phyloP scores from a whole-genome alignment of 768 basidiomycete species.

The Paxillus involutus region DNA sequence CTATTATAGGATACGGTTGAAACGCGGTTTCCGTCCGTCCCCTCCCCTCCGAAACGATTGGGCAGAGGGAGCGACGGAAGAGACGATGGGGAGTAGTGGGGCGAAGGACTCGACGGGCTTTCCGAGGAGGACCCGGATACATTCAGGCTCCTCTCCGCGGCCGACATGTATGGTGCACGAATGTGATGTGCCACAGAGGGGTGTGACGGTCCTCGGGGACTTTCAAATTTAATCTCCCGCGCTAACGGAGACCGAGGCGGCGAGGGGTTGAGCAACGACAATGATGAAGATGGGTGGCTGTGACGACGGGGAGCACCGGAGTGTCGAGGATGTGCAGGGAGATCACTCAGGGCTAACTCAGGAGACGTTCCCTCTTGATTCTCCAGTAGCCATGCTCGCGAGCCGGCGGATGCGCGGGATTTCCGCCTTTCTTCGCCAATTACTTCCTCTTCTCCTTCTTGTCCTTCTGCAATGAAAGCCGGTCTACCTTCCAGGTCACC shows the following conservation, averaged over 20 bases:
- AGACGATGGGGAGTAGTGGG: not conserved
- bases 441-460: not conserved
- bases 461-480: not conserved
- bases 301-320: not conserved
- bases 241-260: not conserved
- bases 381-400: constrained; percentile 7
- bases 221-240: not conserved
- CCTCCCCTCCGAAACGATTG: not conserved
- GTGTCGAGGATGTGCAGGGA: not conserved
- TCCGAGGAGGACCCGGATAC: not conserved
- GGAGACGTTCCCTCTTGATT: constrained; percentile 9
- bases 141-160: not conserved
- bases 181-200: not conserved
- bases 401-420: constrained; percentile 1
- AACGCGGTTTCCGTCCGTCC: not conserved
- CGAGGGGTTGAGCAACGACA: not conserved
- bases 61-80: not conserved
- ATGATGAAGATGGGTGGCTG: constrained; percentile 2
- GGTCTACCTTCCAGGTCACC: constrained; percentile 11
- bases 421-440: not conserved
- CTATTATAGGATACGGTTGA: not conserved
- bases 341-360: not conserved
- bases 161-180: not conserved
- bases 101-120: not conserved
- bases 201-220: not conserved